Base-by-base conservation (phyloP, 2,329 filamentous ascomycete genomes). In the Beauveria australis region DNA sequence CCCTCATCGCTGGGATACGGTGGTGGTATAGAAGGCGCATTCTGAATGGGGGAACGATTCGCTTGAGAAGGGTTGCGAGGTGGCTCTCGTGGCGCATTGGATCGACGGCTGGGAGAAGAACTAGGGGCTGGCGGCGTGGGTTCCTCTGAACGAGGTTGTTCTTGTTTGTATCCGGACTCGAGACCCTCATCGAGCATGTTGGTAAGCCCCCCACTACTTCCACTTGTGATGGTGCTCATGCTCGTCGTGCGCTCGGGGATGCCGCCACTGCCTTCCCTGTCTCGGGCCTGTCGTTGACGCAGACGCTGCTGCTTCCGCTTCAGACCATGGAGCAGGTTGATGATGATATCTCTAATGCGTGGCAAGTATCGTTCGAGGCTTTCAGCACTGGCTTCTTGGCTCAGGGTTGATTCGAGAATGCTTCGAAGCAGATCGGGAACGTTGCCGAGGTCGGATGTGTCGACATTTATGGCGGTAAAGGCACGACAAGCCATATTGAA, bases 401-500 rank as follows among this genome's bases (percentile, higher is more conserved):
- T 97, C 41, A 99, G 81, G 1, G 94, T 99, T 61, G 96, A 90
- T 74, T 99, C 94, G 59, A 99, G 83, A 61, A 99, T 97, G 62
- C 87, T 87, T 67, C 94, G 87, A 64, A 99, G 77, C 62, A 92
- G 80, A 72, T 99, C 94, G 6, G 94, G 94, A 2, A 99, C 94
- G 67, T 96, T 96, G 61, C 94, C 94, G 14, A 99, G 81, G 73
- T 99, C 94, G 28, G 86, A 85, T 1, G 92, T 97, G 69, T 99
- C 94, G 64, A 99, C 94, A 64, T 95, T 94, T 70, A 99, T 99
- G 62, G 92, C 91, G 69, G 91, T 91, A 75, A 99, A 99, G 63
- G 94, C 93, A 60, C 94, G 89, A 74, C 93, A 97, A 30, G 94
- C 94, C 79, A 99, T 94, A 76, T 99, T 99, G 81, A 99, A 99